Evolutionary conservation across 495 filamentous ascomycete genomes (phyloP).

Genomic region (Penicillium coprophilum): DNA sequence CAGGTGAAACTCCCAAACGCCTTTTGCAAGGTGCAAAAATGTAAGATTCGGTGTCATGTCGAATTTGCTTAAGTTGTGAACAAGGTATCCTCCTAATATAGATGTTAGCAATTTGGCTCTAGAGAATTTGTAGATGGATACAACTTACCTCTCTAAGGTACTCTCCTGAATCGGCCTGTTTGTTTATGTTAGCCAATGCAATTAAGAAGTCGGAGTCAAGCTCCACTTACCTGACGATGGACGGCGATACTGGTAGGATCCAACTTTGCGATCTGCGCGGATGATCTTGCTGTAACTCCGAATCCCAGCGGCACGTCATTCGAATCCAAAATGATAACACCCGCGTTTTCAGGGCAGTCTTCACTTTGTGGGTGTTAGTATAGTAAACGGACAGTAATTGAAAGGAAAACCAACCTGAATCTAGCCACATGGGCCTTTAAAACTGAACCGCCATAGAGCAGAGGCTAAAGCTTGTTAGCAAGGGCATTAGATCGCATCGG

Average conservation of each 20-base stretch:
- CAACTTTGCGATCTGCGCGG: constrained; percentile 72
- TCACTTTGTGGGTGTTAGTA: no score
- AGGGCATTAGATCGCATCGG: neutral
- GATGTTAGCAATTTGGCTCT: constrained; percentile 16
- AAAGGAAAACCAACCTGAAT: no score
- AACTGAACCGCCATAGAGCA: neutral
- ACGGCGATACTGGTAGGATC: constrained; percentile 86
- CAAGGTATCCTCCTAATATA: constrained; percentile 47
- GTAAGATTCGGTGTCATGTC: constrained; percentile 14
- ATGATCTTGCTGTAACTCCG: constrained; percentile 79
- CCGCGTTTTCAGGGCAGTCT: constrained; percentile 59
- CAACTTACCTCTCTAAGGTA: constrained; percentile 73
- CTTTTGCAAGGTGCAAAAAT: constrained; percentile 23
- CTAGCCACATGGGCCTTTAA: constrained; percentile 88
- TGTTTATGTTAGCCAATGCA: neutral
- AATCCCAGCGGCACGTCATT: constrained; percentile 47
- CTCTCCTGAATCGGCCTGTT: constrained; percentile 84
- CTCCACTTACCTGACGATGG: constrained; percentile 46
- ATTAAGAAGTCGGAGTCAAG: neutral
- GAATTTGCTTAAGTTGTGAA: constrained; percentile 42
- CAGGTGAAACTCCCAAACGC: constrained; percentile 24
- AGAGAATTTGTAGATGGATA: neutral
- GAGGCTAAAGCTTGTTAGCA: neutral
- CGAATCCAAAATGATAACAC: constrained; percentile 29
- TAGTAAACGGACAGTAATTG: no score